Evolutionary conservation across 2,329 filamentous ascomycete species (phyloP).

Genomic region (Bisporella sp.): DNA sequence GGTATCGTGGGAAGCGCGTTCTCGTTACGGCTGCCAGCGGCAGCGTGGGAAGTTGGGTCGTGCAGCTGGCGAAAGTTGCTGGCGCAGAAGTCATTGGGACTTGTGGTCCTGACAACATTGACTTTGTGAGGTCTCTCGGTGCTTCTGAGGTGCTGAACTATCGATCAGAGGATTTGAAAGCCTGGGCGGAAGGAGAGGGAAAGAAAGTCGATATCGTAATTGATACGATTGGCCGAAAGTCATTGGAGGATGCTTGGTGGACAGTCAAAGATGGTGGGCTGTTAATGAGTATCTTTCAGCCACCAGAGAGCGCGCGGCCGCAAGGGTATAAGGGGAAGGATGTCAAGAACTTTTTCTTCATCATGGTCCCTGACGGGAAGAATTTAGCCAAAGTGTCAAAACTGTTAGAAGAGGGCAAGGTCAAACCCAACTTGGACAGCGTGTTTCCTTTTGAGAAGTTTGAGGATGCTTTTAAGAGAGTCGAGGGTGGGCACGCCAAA

Average conservation of each 20-base stretch:
- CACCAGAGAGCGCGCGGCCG: constrained; percentile 27
- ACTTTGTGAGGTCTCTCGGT: constrained; percentile 33
- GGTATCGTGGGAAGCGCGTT: constrained; percentile 30
- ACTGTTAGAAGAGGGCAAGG: constrained; percentile 32
- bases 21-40: constrained; percentile 38
- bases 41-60: constrained; percentile 36
- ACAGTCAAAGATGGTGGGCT: constrained; percentile 29
- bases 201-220: constrained; percentile 36
- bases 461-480: constrained; percentile 31
- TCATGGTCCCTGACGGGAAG: constrained; percentile 31
- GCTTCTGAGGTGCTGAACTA: constrained; percentile 33
- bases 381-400: constrained; percentile 32
- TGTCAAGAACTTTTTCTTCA: constrained; percentile 33
- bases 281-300: constrained; percentile 34
- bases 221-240: constrained; percentile 34
- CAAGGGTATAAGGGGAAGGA: constrained; percentile 14
- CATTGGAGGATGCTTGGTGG: constrained; percentile 36
- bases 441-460: constrained; percentile 34
- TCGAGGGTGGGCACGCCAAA: constrained; percentile 32
- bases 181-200: constrained; percentile 26
- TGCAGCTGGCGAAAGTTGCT: constrained; percentile 32
- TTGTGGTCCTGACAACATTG: constrained; percentile 31
- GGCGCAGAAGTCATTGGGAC: constrained; percentile 34
- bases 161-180: constrained; percentile 21
- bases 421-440: constrained; percentile 32